phyloP scores from a whole-genome alignment of 257 asterid species.

The Sherardia arvensis region DNA sequence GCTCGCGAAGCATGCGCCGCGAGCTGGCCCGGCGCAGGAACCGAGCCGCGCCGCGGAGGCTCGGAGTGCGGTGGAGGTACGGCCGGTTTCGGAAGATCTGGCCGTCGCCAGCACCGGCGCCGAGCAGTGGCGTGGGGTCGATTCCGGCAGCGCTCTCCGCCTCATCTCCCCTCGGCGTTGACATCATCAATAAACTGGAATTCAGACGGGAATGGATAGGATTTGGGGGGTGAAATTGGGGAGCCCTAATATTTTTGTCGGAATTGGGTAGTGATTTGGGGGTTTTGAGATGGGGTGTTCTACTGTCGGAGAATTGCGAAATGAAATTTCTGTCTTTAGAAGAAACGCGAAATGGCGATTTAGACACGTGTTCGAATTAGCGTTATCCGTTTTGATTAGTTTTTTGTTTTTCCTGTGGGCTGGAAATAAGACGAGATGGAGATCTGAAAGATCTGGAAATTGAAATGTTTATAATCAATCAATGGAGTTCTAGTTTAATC shows the following conservation, averaged over 20 bases:
- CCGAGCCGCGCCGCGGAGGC: conserved; percentile 45
- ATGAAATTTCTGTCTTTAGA: neutral
- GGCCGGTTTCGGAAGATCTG: conserved; percentile 48
- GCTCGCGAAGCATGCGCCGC: conserved; percentile 37
- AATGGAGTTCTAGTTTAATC: too few species aligned
- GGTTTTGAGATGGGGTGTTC: conserved; percentile 1
- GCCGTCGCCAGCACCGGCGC: conserved; percentile 48
- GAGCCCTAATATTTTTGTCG: conserved; percentile 8
- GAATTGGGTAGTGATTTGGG: neutral
- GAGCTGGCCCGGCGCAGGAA: conserved; percentile 42
- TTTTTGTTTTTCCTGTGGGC: neutral
- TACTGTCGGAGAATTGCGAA: neutral
- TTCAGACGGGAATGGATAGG: neutral
- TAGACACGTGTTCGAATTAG: neutral
- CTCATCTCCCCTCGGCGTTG: conserved; percentile 17
- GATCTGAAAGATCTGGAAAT: neutral
- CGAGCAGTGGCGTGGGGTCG: conserved; percentile 51
- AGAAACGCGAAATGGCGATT: neutral
- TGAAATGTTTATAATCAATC: neutral
- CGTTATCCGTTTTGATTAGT: neutral
- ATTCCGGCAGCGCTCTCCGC: conserved; percentile 9
- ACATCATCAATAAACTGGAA: conserved; percentile 7
- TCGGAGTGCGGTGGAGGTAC: conserved; percentile 47
- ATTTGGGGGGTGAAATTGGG: neutral
- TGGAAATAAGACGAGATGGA: neutral